A percentile compares a stretch with the other conserved stretches of the same genome.
Conservation (phyloP, 495 filamentous ascomycete genomes). For the Penicillium herquei region DNA sequence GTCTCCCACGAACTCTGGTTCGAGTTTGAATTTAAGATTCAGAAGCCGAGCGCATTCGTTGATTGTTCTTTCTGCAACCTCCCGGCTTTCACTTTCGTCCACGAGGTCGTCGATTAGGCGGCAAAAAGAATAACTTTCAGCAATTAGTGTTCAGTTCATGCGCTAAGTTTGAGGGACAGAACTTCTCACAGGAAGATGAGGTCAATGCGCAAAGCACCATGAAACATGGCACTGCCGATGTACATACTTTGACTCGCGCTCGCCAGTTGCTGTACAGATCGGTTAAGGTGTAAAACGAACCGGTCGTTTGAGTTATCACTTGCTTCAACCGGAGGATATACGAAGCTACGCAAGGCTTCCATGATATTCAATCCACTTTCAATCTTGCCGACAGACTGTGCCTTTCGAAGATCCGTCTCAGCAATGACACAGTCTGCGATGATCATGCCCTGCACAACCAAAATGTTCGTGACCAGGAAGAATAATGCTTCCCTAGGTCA, state of each 20-base stretch:
- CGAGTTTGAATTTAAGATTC: constrained; percentile 1
- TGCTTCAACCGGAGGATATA: no score
- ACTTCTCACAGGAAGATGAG: constrained; percentile 53
- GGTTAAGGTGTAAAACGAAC: background rate
- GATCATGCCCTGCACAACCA: constrained; percentile 64
- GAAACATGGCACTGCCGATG: constrained; percentile 61
- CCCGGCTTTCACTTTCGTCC: constrained; percentile 49
- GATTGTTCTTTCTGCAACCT: constrained; percentile 7
- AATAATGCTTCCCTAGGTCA: constrained; percentile 48
- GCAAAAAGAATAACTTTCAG: constrained; percentile 61
- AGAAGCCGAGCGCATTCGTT: constrained; percentile 11
- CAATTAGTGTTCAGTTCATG: background rate
- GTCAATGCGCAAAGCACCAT: constrained; percentile 62
- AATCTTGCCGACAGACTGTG: no score
- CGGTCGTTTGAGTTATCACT: background rate
- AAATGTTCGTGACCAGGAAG: constrained; percentile 61
- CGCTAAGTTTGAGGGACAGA: background rate
- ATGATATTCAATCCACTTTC: no score
- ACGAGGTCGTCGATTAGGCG: constrained; percentile 68
- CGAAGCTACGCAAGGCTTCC: no score
- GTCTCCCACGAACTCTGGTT: constrained; percentile 3
- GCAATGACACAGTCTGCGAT: constrained; percentile 63
- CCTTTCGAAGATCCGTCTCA: constrained; percentile 36
- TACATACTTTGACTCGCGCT: constrained; percentile 69
- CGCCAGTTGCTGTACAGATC: constrained; percentile 43